Conservation (phyloP, 2,329 filamentous ascomycete species). For the Elsinoe perseae region DNA sequence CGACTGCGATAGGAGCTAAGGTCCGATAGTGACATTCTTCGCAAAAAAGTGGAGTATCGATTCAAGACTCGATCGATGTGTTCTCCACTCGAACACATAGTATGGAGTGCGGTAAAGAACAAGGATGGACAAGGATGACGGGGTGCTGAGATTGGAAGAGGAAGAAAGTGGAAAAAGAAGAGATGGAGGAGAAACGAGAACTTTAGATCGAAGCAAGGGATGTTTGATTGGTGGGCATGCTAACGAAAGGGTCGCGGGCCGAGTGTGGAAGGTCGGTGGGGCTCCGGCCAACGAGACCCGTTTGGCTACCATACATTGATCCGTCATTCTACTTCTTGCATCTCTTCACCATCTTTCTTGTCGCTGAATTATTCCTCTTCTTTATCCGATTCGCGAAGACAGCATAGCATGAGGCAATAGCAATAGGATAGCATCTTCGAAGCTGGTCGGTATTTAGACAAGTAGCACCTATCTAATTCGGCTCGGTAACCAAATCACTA, state of each 20-base stretch:
- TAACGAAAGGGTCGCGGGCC: neutral
- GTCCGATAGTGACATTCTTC: too few relatives aligned
- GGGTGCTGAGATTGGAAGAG: neutral
- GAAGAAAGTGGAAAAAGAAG: neutral
- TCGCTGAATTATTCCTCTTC: neutral
- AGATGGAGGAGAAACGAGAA: neutral
- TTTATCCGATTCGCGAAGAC: neutral
- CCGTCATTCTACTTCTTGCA: neutral
- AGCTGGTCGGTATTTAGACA: constrained; percentile 15
- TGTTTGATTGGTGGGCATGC: neutral
- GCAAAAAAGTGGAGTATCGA: too few relatives aligned
- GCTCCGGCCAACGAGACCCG: neutral
- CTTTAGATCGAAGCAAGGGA: neutral
- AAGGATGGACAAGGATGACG: neutral
- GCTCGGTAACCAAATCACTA: constrained; percentile 9
- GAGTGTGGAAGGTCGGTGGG: neutral
- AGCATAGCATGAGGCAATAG: neutral
- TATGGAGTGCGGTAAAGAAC: too few relatives aligned
- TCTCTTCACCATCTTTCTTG: neutral
- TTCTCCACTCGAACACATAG: too few relatives aligned
- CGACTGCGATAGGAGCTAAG: too few relatives aligned
- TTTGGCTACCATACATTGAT: neutral
- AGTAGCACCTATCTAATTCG: constrained; percentile 15
- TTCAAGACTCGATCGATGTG: too few relatives aligned
- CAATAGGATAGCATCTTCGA: neutral